Evolutionary conservation across 805 yeast genomes (phyloP).

Genomic region (Candida gorgasii): DNA sequence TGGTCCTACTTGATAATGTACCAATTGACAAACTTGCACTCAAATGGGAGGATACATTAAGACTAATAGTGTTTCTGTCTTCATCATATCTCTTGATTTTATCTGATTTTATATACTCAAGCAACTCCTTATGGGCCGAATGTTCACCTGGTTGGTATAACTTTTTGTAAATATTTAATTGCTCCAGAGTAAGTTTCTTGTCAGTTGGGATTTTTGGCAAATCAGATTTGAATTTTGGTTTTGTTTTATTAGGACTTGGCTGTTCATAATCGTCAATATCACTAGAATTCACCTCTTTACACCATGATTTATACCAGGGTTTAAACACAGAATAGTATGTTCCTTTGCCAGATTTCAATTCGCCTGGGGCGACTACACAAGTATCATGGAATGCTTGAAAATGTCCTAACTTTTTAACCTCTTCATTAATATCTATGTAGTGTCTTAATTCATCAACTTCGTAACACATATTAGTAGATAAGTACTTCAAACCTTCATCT

Average conservation of each 20-base stretch:
- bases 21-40: constrained; percentile 51
- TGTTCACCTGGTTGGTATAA: constrained; percentile 29
- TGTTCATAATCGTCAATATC: constrained; percentile 5
- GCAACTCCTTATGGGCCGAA: constrained; percentile 27
- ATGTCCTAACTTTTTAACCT: constrained; percentile 19
- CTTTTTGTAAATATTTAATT: constrained; percentile 8
- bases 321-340: constrained; percentile 46
- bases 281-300: constrained; percentile 24
- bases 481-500: constrained; percentile 23
- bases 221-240: background rate
- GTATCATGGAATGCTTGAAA: constrained; percentile 38
- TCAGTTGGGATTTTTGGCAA: constrained; percentile 5
- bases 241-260: constrained; percentile 5
- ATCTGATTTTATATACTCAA: constrained; percentile 21
- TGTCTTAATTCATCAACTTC: constrained; percentile 47
- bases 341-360: constrained; percentile 33
- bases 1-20: constrained; percentile 42
- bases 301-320: constrained; percentile 45
- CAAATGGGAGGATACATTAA: constrained; percentile 39
- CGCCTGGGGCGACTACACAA: constrained; percentile 44
- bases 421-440: constrained; percentile 14
- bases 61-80: constrained; percentile 29
- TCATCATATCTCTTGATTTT: constrained; percentile 31
- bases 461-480: constrained; percentile 42
- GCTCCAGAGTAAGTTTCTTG: constrained; percentile 3